A percentile compares a stretch with the other conserved stretches of the same genome.
phyloP scores from a whole-genome alignment of 352 stramenopile genomes.

The Pythium volutum region DNA sequence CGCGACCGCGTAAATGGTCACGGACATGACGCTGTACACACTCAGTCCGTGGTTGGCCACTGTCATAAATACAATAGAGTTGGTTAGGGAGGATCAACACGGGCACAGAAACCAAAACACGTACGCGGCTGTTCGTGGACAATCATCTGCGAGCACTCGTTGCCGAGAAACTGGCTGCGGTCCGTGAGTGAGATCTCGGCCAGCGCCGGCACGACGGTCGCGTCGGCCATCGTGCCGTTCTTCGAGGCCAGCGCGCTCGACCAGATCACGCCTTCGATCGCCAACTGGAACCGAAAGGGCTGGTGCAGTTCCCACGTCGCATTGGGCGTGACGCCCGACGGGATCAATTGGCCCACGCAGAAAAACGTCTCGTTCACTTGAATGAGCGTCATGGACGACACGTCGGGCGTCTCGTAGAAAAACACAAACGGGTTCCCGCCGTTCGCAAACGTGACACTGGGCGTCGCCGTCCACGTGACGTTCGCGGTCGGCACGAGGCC shows the following conservation, averaged over 20 bases:
- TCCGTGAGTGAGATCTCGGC: slow-evolving; percentile 65
- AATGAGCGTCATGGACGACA: slow-evolving; percentile 43
- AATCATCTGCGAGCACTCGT: slow-evolving; percentile 66
- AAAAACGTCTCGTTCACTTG: slow-evolving; percentile 72
- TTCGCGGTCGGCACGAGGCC: slow-evolving; percentile 42
- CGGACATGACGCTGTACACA: slow-evolving; percentile 86
- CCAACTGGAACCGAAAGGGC: slow-evolving; percentile 73
- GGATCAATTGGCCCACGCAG: slow-evolving; percentile 64
- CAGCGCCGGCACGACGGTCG: slow-evolving; percentile 37
- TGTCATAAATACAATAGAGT: slow-evolving; percentile 3
- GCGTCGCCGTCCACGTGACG: slow-evolving; percentile 38
- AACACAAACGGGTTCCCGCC: slow-evolving; percentile 78
- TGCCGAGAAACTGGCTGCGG: slow-evolving; percentile 43
- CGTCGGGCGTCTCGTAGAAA: slow-evolving; percentile 55
- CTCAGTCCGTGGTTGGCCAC: slow-evolving; percentile 42
- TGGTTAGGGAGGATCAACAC: neutral
- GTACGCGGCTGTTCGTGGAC: slow-evolving; percentile 61
- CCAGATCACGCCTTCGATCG: slow-evolving; percentile 58
- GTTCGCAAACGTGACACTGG: slow-evolving; percentile 58
- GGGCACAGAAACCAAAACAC: slow-evolving; percentile 10
- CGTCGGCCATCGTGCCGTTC: neutral
- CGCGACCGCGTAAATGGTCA: slow-evolving; percentile 77
- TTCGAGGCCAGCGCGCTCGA: slow-evolving; percentile 24
- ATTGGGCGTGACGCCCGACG: slow-evolving; percentile 54
- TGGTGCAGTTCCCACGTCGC: slow-evolving; percentile 63